Evolutionary conservation across 208 protist genomes (phyloP), one percentile per base, ranked within the genome.

Genomic region (Phytomonas sp.): DNA sequence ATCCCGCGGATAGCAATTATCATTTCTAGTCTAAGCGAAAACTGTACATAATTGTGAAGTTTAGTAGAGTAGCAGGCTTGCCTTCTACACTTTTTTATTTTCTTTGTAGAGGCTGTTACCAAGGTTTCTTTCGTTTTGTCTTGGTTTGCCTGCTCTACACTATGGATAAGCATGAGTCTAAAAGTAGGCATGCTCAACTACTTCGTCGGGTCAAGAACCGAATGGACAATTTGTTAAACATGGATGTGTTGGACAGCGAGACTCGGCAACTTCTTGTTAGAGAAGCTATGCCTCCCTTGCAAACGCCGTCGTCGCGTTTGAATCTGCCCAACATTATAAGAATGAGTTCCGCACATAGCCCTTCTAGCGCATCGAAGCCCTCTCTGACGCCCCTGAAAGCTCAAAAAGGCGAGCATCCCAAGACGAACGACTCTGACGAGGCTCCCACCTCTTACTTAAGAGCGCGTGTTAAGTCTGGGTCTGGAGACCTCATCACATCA

Each of bases 201-300:
- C 46, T 86, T 67, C 67, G 84, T 28, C 70, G 80, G 62, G 66
- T 46, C 46, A 46, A 71, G 63, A 72, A 66, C 32, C 31, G 31
- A 29, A 34, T 31, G 28, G 43, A 60, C 61, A 56, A 67, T 43
- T 78, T 96, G 37, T 79, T 96, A 23, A 78, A 84, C 20, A 84
- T 86, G 4, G 83, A 96, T 46, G 84, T 88, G 4, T 82, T 96
- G 26, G 91, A 96, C 71, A 88, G 91, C 34, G 88, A 92, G 5
- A 92, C 88, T 32, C 81, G 91, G 0, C 67, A 73, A 15, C 75
- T 87, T 70, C 80, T 96, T 37, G 66, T 96, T 60, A 70, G 85
- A 6, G 74, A 93, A 11, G 80, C 90, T 15, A 75, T 87, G 73
- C 63, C 76, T 2, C 71, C 77, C 31, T 61, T 70, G 0, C 72